phyloP scores from a whole-genome alignment of 2,329 filamentous ascomycete genomes.

The Annulohypoxylon truncatum region DNA sequence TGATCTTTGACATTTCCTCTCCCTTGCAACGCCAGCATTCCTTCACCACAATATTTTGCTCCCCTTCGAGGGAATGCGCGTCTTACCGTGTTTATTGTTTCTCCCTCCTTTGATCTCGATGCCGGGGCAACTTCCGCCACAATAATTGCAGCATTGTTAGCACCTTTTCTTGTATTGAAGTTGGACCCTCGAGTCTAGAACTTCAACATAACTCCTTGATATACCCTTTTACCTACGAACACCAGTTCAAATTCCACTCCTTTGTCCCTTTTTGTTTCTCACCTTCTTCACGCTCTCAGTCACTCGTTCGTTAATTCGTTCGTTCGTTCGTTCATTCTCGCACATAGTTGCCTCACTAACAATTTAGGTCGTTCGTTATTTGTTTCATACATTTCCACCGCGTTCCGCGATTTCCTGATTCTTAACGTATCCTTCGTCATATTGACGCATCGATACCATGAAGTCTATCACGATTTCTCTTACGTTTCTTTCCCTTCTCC shows the following conservation, averaged over 20 bases:
- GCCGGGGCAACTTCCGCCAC: slow-evolving; percentile 36
- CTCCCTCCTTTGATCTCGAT: slow-evolving; percentile 27
- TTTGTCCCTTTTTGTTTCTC: slow-evolving; percentile 38
- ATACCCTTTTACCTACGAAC: slow-evolving; percentile 28
- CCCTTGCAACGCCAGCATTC: slow-evolving; percentile 45
- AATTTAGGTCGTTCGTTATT: slow-evolving; percentile 42
- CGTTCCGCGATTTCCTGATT: slow-evolving; percentile 29
- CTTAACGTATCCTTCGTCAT: slow-evolving; percentile 15
- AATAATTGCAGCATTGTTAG: slow-evolving; percentile 21
- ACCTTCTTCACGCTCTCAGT: slow-evolving; percentile 38
- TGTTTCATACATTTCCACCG: slow-evolving; percentile 28
- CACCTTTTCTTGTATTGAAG: slow-evolving; percentile 12
- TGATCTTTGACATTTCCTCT: slow-evolving; percentile 35
- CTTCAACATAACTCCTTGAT: slow-evolving; percentile 31
- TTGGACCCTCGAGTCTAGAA: slow-evolving; percentile 19
- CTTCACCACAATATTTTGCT: slow-evolving; percentile 28
- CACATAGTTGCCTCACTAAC: slow-evolving; percentile 37
- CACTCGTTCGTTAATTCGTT: slow-evolving; percentile 40
- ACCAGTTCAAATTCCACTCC: slow-evolving; percentile 31
- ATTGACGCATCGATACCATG: slow-evolving; percentile 53
- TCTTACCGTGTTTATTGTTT: slow-evolving; percentile 32
- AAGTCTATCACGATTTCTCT: slow-evolving; percentile 55
- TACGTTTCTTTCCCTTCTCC: slow-evolving; percentile 54
- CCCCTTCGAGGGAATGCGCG: slow-evolving; percentile 33
- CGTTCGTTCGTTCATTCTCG: slow-evolving; percentile 38